phyloP scores from a whole-genome alignment of 2,329 filamentous ascomycete genomes.

The Akanthomyces dipterigenus region DNA sequence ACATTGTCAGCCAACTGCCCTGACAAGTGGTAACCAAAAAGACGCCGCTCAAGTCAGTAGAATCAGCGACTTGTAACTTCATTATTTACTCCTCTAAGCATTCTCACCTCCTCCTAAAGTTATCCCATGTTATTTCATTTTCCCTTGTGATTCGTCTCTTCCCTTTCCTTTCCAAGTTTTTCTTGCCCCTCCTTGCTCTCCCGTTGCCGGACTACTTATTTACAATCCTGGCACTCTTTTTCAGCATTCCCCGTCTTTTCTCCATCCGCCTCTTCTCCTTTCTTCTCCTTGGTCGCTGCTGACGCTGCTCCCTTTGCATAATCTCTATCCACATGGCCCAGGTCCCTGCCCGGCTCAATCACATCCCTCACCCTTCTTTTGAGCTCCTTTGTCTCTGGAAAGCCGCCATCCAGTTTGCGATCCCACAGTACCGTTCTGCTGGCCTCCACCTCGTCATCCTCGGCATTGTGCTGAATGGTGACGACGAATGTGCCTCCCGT shows the following conservation, averaged over 20 bases:
- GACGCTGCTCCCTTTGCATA: conserved; percentile 18
- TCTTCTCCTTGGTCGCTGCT: background rate
- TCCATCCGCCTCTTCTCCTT: background rate
- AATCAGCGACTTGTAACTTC: too few species aligned
- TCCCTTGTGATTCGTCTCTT: too few species aligned
- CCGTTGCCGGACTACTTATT: background rate
- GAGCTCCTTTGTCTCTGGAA: conserved; percentile 88
- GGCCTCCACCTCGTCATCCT: background rate
- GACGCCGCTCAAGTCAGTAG: too few species aligned
- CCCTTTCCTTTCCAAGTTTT: too few species aligned
- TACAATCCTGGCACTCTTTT: conserved; percentile 14
- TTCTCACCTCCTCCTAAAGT: too few species aligned
- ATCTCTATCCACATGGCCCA: conserved; percentile 73
- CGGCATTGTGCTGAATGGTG: conserved; percentile 39
- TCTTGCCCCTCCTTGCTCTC: too few species aligned
- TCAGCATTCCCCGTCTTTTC: background rate
- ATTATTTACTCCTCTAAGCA: too few species aligned
- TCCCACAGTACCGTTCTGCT: conserved; percentile 68
- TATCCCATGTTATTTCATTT: too few species aligned
- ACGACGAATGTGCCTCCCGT: conserved; percentile 82
- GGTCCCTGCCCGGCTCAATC: conserved; percentile 67
- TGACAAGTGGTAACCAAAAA: too few species aligned
- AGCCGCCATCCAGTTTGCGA: conserved; percentile 77
- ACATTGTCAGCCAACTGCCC: too few species aligned
- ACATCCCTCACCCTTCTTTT: conserved; percentile 79